Evolutionary conservation across 2,329 filamentous ascomycete species (phyloP).

Genomic region (Phoma herbarum): DNA sequence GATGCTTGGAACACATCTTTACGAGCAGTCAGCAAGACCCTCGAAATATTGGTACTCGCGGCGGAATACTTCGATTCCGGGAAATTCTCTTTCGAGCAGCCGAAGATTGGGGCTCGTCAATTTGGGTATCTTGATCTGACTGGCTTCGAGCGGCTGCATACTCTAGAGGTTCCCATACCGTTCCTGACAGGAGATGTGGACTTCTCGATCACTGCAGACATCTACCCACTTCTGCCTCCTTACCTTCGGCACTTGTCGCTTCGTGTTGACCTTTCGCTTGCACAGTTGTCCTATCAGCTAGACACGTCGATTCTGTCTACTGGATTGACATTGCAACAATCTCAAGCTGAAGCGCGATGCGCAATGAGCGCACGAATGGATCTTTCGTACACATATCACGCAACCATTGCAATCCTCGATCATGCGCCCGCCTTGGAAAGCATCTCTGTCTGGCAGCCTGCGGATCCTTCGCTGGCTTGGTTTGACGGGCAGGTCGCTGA

Average conservation of each 20-base stretch:
- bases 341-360: conserved; percentile 26
- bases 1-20: conserved; percentile 31
- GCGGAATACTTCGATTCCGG: conserved; percentile 34
- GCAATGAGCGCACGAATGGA: conserved; percentile 38
- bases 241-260: conserved; percentile 37
- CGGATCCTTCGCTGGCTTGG: conserved; percentile 34
- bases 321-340: conserved; percentile 27
- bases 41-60: conserved; percentile 32
- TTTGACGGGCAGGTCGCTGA: conserved; percentile 35
- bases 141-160: conserved; percentile 31
- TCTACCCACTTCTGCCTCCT: conserved; percentile 34
- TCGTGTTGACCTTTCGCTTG: conserved; percentile 37
- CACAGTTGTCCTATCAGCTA: conserved; percentile 32
- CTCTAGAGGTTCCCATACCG: conserved; percentile 36
- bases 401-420: conserved; percentile 31
- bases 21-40: conserved; percentile 17
- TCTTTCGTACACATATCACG: conserved; percentile 35
- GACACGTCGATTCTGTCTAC: conserved; percentile 30
- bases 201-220: conserved; percentile 32
- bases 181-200: conserved; percentile 38
- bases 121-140: conserved; percentile 37
- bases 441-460: conserved; percentile 40
- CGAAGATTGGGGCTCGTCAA: conserved; percentile 25
- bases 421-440: conserved; percentile 29
- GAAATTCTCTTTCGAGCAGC: conserved; percentile 33